Base-by-base conservation (phyloP, 2,329 filamentous ascomycete species). In the Akanthomyces muscarius region DNA sequence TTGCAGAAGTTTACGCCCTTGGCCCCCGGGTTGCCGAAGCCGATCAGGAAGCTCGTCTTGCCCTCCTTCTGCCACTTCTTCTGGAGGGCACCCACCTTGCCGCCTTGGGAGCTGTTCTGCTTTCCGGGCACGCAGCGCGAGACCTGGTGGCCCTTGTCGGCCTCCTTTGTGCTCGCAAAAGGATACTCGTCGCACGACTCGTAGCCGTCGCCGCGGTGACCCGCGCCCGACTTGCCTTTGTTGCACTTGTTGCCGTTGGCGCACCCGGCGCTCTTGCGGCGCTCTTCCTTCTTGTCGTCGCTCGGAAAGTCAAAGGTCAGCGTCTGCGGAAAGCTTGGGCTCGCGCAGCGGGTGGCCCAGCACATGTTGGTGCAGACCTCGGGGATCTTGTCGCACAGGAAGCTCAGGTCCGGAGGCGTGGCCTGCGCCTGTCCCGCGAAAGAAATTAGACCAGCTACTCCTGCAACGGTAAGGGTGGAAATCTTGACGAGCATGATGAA, bases 331-430 rank as follows among this genome's bases (percentile, higher is more conserved):
- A 68, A 68, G 5, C 38, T 52, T 1, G 68, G 66, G 3, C 54
- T 59, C 25, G 65, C 68, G 61, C 68, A 69, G 47, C 66, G 68
- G 45, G 65, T 56, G 53, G 68, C 68, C 63, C 66, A 69, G 65
- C 68, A 68, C 65, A 69, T 69, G 67, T 68, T 69, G 25, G 63
- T 65, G 62, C 67, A 69, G 42, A 69, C 56, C 14, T 69, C 66
- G 21, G 67, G 63, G 57, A 65, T 65, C 47, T 61, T 62, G 59
- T 65, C 52, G 63, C 67, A 68, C 30, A 61, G 41, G 52, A 68
- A 68, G 23, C 64, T 68, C 30, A 68, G 56, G 55, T 69, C 67
- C 41, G 68, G 68, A 5, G 66, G 65, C 1, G 53, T 36, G 54
- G 65, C 66, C 3, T 54, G 16, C 4, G 48, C 41, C 4, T 54